These are phyloP conservation scores for Atkinsonella texensis DNA, from an alignment of 2,329 filamentous ascomycete species.

Conservation along the genomic window DNA sequence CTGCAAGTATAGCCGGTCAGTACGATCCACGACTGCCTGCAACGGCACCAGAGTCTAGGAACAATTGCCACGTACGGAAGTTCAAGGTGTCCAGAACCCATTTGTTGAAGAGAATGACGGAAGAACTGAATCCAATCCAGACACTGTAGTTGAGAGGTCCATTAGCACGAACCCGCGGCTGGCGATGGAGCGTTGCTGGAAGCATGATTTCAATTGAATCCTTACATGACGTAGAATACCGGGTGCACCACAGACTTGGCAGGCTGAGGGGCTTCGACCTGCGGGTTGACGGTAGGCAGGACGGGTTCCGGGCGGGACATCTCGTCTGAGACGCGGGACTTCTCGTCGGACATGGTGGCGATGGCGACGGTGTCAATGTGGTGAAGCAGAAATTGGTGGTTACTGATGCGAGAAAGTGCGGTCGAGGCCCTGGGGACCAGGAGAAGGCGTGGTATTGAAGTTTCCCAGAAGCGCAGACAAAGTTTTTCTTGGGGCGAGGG, in stretches of 20 bases:
- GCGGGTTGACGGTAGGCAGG: slow-evolving; percentile 71
- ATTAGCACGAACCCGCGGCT: background rate
- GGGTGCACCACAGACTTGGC: slow-evolving; percentile 59
- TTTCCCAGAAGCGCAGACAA: slow-evolving; percentile 11
- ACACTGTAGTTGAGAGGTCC: slow-evolving; percentile 39
- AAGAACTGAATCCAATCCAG: slow-evolving; percentile 88
- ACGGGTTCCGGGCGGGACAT: slow-evolving; percentile 50
- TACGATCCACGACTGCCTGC: background rate
- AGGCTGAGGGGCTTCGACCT: slow-evolving; percentile 56
- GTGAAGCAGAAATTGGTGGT: slow-evolving; percentile 23
- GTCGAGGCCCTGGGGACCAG: background rate
- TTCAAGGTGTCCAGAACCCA: slow-evolving; percentile 80
- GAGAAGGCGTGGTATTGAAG: slow-evolving; percentile 4
- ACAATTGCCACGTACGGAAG: slow-evolving; percentile 41
- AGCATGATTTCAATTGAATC: slow-evolving; percentile 9
- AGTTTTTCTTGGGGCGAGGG: slow-evolving; percentile 10
- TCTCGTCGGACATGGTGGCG: slow-evolving; percentile 50
- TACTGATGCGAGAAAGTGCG: slow-evolving; percentile 4
- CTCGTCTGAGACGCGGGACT: slow-evolving; percentile 74
- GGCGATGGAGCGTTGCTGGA: background rate
- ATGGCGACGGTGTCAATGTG: background rate
- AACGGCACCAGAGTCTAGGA: background rate
- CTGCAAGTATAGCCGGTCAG: slow-evolving; percentile 23
- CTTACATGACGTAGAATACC: slow-evolving; percentile 69
- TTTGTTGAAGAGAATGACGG: slow-evolving; percentile 99